Base-by-base conservation (phyloP, 345 rosid genomes). In the Psidium guajava region DNA sequence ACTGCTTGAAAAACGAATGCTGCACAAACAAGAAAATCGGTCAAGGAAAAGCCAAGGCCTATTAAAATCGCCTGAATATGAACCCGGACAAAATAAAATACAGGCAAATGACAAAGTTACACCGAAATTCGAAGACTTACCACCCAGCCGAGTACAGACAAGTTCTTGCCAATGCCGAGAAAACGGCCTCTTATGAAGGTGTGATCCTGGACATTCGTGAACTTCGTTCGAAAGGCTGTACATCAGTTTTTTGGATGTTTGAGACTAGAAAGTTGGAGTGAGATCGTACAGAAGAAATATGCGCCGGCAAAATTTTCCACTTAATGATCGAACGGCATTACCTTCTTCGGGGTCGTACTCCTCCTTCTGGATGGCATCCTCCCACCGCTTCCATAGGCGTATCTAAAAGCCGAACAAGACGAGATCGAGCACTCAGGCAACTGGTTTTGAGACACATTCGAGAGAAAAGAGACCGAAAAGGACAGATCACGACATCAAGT, bases 1-100 rank as follows among this genome's bases (percentile, higher is more conserved):
- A 96, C 87, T 98, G 99, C 91, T 98, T 96, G 91, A 89, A 87
- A 91, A 98, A 98, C 3, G 98, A 91, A 84, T 92, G 95, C 99
- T 97, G 92, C 82, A 83, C 83, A 15, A 75, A 42, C 81, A 25
- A 7, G 16, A 40, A 57, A 80, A 50, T 27, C 2, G 11, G 24
- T 32, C 44, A 64, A 32, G 6, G 6, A 64, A 4, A 42, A 64
- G 75, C 75, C 11, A 0, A 64, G 75, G 75, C 75, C 44, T 4
- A 32, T 32, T 42, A 64, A 64, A 32, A 64, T 64, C 32, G 22
- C 44, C 75, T 7, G 44, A 64, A 64, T 7, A 64, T 64, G 75
- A 64, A 64, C 44, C 40, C 1, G 44, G 75, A 64, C 11, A 64
- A 15, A 32, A 16, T 28, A 7, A 44, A 64, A 28, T 21, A 64